Base-by-base conservation (phyloP, 1,139 yeast genomes). In the Debaryomycetaceae sp. region DNA sequence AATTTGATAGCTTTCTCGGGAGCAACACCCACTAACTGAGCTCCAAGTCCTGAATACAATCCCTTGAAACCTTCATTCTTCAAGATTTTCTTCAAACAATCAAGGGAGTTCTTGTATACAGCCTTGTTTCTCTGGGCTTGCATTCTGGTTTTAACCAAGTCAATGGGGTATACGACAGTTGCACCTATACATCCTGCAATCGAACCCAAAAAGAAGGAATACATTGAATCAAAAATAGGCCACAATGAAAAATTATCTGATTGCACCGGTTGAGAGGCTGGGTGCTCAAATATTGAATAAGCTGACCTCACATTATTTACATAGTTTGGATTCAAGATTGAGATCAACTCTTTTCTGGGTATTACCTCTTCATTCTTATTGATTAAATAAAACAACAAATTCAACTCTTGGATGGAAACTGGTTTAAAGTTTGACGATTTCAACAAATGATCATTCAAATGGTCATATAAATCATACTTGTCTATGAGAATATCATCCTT, bases 101-200 rank as follows among this genome's bases (percentile, higher is more conserved):
- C 98, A 24, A 82, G 47, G 6, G 96, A 89, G 58, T 87, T 89
- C 49, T 78, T 79, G 65, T 92, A 92, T 38, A 75, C 65, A 16
- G 87, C 76, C 32, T 83, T 71, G 46, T 81, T 78, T 52, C 89
- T 80, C 68, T 92, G 98, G 48, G 95, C 95, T 67, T 92, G 98
- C 96, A 92, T 88, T 63, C 98, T 80, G 4, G 98, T 92, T 70
- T 92, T 92, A 50, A 92, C 92, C 61, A 92, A 75, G 67, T 92
- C 98, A 53, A 92, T 92, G 34, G 98, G 98, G 60, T 92, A 92
- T 34, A 92, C 98, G n/a, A 86, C 89, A 7, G 97, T 87, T 18
- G 98, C 98, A 51, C 98, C 98, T 64, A 92, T 83, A 57, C 97
- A 95, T 45, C 98, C 98, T 29, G 98, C 98, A 40, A 91, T 75